Percentiles rank a stretch among this genome's conserved stretches.
phyloP scores from a whole-genome alignment of 1,284 basidiomycete species.

The Somion occarium region DNA sequence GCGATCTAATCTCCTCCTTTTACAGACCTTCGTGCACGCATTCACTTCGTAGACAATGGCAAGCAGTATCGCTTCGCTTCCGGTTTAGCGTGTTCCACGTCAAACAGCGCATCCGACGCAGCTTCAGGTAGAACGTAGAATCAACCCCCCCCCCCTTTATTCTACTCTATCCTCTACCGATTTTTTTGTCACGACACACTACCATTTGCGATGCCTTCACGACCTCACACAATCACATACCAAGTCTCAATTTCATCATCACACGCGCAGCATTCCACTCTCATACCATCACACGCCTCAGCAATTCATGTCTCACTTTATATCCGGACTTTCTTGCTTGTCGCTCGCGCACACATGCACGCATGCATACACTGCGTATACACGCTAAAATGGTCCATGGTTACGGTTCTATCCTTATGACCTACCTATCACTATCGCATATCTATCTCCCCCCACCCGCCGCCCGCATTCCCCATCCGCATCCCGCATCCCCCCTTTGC shows the following conservation, averaged over 20 bases:
- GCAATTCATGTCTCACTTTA: background rate
- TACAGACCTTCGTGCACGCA: slow-evolving; percentile 51
- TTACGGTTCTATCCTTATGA: background rate
- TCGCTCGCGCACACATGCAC: background rate
- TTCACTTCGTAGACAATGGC: slow-evolving; percentile 51
- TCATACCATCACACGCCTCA: background rate
- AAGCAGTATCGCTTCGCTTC: slow-evolving; percentile 46
- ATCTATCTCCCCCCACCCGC: background rate
- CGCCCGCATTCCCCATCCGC: too few species aligned
- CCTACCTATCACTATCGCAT: background rate
- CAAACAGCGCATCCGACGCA: slow-evolving; percentile 31
- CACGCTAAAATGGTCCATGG: background rate
- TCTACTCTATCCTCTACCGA: too few species aligned
- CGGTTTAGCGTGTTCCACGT: slow-evolving; percentile 56
- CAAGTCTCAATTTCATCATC: background rate
- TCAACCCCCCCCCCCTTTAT: too few species aligned
- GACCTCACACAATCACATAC: background rate
- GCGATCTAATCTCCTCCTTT: slow-evolving; percentile 7
- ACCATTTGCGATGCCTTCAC: background rate
- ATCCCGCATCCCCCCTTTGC: too few species aligned
- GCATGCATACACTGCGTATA: background rate
- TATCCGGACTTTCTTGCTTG: background rate
- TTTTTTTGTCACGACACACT: too few species aligned
- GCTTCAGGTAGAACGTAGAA: slow-evolving; percentile 1
- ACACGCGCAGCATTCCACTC: background rate